phyloP scores from a whole-genome alignment of 1,284 basidiomycete species.

The Phlebopus sp. region DNA sequence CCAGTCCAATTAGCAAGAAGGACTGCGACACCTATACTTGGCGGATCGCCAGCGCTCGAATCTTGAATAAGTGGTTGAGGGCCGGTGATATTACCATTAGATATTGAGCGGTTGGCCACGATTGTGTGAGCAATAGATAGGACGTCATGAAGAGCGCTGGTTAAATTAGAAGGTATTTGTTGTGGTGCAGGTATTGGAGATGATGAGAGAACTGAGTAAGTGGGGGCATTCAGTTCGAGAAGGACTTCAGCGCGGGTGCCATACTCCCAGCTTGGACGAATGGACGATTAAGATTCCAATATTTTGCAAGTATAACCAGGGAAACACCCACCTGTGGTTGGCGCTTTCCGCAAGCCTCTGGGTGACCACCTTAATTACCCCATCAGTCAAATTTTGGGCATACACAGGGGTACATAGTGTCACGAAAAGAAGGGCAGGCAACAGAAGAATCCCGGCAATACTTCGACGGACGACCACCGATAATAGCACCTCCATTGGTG shows the following conservation, averaged over 20 bases:
- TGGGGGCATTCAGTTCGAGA: conserved; percentile 52
- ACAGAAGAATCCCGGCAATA: neutral
- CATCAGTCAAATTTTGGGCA: conserved; percentile 26
- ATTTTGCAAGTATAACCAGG: neutral
- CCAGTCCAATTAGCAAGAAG: conserved; percentile 76
- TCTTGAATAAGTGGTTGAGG: conserved; percentile 52
- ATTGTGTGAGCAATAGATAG: conserved; percentile 56
- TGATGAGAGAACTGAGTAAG: conserved; percentile 48
- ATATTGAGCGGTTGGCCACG: conserved; percentile 44
- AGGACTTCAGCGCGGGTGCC: conserved; percentile 61
- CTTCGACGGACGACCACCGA: conserved; percentile 2
- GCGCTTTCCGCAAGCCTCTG: conserved; percentile 30
- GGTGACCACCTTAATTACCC: conserved; percentile 21
- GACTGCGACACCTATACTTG: conserved; percentile 77
- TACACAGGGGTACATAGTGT: conserved; percentile 10
- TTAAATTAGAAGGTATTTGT: conserved; percentile 35
- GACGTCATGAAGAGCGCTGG: conserved; percentile 47
- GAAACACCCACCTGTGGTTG: conserved; percentile 23
- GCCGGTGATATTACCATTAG: conserved; percentile 41
- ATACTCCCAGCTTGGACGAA: conserved; percentile 56
- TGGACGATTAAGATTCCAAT: neutral
- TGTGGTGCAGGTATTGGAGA: conserved; percentile 42
- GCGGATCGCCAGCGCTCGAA: conserved; percentile 76
- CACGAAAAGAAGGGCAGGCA: conserved; percentile 6
- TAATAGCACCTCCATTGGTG: neutral